Percentiles rank a stretch among this genome's conserved stretches.
These are phyloP conservation scores for Leccinum variicolor DNA, from an alignment of 768 basidiomycete genomes.

Conservation along the genomic window DNA sequence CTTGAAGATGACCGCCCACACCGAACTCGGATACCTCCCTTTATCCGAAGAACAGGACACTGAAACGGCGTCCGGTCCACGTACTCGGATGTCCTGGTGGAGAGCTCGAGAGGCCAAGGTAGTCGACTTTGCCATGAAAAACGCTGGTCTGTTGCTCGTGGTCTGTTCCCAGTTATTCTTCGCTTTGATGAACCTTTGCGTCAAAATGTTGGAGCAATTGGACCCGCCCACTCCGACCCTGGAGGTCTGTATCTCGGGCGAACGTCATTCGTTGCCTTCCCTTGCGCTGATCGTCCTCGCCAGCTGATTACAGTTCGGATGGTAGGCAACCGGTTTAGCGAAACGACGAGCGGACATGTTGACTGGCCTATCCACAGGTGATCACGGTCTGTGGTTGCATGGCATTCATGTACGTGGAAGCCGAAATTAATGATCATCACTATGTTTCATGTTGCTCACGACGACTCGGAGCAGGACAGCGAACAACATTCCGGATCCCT, in stretches of 20 bases:
- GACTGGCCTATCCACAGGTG: constrained; percentile 27
- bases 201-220: constrained; percentile 58
- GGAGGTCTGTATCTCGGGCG: constrained; percentile 38
- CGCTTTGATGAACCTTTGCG: constrained; percentile 56
- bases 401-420: constrained; percentile 42
- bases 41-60: neutral
- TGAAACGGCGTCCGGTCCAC: neutral
- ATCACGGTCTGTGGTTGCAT: constrained; percentile 54
- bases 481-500: constrained; percentile 51
- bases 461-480: constrained; percentile 31
- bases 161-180: constrained; percentile 56
- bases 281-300: neutral
- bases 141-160: constrained; percentile 61
- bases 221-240: constrained; percentile 57
- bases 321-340: constrained; percentile 34
- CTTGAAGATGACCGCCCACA: neutral
- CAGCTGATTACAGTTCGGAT: constrained; percentile 58
- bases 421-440: constrained; percentile 44
- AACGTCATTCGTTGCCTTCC: neutral
- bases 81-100: neutral
- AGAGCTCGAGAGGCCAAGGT: neutral
- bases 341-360: neutral
- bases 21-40: neutral
- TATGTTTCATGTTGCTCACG: constrained; percentile 34
- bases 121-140: constrained; percentile 26